Conservation (phyloP, 2,329 filamentous ascomycete genomes). For the Hypoxylon sp. region DNA sequence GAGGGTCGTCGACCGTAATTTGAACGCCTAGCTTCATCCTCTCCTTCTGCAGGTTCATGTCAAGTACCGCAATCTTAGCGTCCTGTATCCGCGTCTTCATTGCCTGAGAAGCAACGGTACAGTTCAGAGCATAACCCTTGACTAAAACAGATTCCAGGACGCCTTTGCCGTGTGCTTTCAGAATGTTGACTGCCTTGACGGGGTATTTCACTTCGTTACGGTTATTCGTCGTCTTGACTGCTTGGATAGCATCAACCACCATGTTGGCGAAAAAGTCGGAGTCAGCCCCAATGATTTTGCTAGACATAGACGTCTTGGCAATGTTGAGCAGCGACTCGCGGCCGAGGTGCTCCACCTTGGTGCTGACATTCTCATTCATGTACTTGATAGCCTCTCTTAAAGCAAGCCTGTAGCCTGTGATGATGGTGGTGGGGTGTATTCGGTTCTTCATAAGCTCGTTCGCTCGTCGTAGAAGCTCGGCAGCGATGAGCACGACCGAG, state of each 20-base stretch:
- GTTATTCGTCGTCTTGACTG: conserved; percentile 94
- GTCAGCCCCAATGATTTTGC: conserved; percentile 97
- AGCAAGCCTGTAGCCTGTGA: conserved; percentile 96
- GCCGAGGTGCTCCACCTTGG: conserved; percentile 92
- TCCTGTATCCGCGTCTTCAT: conserved; percentile 95
- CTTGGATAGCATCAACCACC: conserved; percentile 95
- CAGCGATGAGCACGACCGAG: conserved; percentile 96
- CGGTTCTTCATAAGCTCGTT: conserved; percentile 99
- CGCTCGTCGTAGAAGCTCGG: conserved; percentile 90
- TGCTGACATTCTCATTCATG: conserved; percentile 98
- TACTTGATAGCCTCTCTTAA: conserved; percentile 97
- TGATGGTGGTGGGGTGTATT: conserved; percentile 99
- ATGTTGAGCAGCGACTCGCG: conserved; percentile 93
- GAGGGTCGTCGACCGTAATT: conserved; percentile 96
- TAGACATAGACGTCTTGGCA: conserved; percentile 99
- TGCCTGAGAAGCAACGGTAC: conserved; percentile 97
- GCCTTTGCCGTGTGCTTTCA: conserved; percentile 98
- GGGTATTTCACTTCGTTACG: conserved; percentile 94
- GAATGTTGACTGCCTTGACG: conserved; percentile 98
- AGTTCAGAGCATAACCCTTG: conserved; percentile 98
- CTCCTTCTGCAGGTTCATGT: conserved; percentile 99
- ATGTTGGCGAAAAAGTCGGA: conserved; percentile 98
- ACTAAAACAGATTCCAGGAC: conserved; percentile 88
- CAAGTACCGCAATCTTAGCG: conserved; percentile 95
- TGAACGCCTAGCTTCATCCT: conserved; percentile 99